phyloP scores from a whole-genome alignment of 2,329 filamentous ascomycete species.

The Ceratocystis colombiana region DNA sequence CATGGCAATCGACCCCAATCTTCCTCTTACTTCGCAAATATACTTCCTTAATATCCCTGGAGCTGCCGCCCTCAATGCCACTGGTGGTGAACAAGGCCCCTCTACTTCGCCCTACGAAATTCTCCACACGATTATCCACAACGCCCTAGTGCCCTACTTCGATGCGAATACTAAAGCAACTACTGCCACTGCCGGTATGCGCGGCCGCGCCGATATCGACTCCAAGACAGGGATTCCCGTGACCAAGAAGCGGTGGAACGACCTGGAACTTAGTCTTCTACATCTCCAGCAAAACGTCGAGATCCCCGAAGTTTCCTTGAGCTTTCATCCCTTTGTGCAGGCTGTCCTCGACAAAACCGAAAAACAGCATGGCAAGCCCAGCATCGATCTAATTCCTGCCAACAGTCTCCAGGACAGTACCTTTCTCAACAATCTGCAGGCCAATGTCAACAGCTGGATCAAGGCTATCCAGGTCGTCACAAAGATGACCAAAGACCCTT shows the following conservation, averaged over 20 bases:
- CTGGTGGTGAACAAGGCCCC: constrained; percentile 58
- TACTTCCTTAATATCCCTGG: constrained; percentile 89
- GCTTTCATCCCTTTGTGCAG: constrained; percentile 82
- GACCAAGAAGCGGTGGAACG: constrained; percentile 94
- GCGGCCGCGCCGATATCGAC: constrained; percentile 73
- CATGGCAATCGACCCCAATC: constrained; percentile 70
- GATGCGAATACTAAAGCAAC: constrained; percentile 87
- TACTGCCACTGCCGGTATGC: constrained; percentile 49
- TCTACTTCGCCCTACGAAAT: constrained; percentile 80
- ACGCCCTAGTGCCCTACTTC: constrained; percentile 89
- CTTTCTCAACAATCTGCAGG: constrained; percentile 88
- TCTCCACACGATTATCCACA: constrained; percentile 82
- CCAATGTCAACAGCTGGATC: constrained; percentile 95
- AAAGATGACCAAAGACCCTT: constrained; percentile 78
- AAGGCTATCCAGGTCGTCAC: constrained; percentile 96
- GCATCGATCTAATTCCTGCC: constrained; percentile 66
- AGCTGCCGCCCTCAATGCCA: constrained; percentile 57
- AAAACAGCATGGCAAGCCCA: constrained; percentile 54
- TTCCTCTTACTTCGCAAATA: constrained; percentile 78
- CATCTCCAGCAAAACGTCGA: constrained; percentile 97
- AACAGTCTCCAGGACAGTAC: constrained; percentile 75
- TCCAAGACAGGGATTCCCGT: constrained; percentile 89
- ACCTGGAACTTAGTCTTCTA: constrained; percentile 78
- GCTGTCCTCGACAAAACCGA: constrained; percentile 70
- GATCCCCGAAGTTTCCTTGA: constrained; percentile 81